These are phyloP conservation scores for Nothophytophthora sp. DNA, from an alignment of 352 stramenopile species.

Conservation along the genomic window DNA sequence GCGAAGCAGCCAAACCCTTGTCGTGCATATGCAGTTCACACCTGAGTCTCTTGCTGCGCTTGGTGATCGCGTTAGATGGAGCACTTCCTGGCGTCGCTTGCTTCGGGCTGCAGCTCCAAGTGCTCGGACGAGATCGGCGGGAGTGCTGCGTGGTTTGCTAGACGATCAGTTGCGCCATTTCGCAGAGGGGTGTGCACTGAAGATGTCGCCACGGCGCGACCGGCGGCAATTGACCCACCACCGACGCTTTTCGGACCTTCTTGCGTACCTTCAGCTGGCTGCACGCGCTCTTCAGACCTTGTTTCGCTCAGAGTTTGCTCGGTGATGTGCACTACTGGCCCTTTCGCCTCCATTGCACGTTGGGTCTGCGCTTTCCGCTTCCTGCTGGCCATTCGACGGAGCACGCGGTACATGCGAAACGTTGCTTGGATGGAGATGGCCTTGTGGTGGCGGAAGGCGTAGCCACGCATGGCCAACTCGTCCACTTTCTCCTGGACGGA, in stretches of 20 bases:
- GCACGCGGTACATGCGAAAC: slow-evolving; percentile 65
- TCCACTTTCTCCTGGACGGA: slow-evolving; percentile 86
- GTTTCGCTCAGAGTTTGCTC: not conserved
- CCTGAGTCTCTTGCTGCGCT: too few relatives aligned
- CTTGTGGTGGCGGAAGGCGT: slow-evolving; percentile 62
- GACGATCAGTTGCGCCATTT: slow-evolving; percentile 10
- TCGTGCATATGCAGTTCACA: too few relatives aligned
- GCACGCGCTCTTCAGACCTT: not conserved
- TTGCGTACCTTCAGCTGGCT: not conserved
- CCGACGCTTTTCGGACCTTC: not conserved
- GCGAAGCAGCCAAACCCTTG: too few relatives aligned
- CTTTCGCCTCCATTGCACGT: slow-evolving; percentile 6
- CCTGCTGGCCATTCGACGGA: slow-evolving; percentile 14
- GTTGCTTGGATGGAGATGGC: slow-evolving; percentile 62
- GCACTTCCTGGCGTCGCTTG: slow-evolving; percentile 18
- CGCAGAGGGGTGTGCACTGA: not conserved
- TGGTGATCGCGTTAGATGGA: too few relatives aligned
- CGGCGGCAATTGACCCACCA: slow-evolving; percentile 4
- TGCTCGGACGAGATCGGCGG: slow-evolving; percentile 22
- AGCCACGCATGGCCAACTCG: slow-evolving; percentile 70
- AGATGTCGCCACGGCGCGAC: slow-evolving; percentile 2
- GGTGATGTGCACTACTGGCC: not conserved
- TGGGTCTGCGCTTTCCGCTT: slow-evolving; percentile 16
- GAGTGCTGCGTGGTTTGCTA: slow-evolving; percentile 13
- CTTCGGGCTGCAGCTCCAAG: slow-evolving; percentile 26